Percentiles rank a stretch among this genome's conserved stretches.
Evolutionary conservation across 2,329 filamentous ascomycete genomes (phyloP).

Genomic region (Alternaria sp.): DNA sequence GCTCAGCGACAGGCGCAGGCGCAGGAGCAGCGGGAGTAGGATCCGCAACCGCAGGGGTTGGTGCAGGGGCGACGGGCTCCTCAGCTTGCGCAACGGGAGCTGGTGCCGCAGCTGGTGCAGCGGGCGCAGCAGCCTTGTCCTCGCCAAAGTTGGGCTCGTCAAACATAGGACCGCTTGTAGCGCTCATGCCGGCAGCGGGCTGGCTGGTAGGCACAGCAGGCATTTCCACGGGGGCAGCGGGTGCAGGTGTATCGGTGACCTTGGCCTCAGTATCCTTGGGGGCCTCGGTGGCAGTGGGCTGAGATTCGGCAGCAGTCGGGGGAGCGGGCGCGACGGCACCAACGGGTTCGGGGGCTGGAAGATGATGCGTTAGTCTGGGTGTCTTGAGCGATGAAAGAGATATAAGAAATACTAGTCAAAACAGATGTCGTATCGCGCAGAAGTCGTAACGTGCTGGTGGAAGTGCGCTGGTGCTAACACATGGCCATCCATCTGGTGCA

Average conservation of each 20-base stretch:
- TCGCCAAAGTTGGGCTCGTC: conserved; percentile 39
- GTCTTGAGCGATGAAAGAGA: conserved; percentile 17
- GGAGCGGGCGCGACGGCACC: conserved; percentile 38
- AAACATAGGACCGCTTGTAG: conserved; percentile 47
- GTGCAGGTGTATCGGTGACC: conserved; percentile 16
- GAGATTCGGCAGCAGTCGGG: conserved; percentile 34
- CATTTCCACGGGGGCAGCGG: conserved; percentile 22
- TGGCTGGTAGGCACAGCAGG: conserved; percentile 34
- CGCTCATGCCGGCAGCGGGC: conserved; percentile 47
- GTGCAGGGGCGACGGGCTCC: conserved; percentile 1
- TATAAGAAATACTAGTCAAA: background rate
- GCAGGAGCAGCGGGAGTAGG: background rate
- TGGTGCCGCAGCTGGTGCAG: conserved; percentile 19
- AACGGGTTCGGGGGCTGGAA: conserved; percentile 41
- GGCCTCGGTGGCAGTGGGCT: conserved; percentile 25
- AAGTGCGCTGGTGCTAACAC: background rate
- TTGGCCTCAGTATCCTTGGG: conserved; percentile 26
- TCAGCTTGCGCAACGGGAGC: conserved; percentile 6
- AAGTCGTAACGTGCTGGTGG: conserved; percentile 1
- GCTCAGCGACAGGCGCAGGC: background rate
- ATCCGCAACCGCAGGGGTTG: background rate
- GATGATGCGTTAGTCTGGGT: conserved; percentile 29
- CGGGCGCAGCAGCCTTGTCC: conserved; percentile 18
- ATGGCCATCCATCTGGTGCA: background rate
- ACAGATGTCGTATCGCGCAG: background rate